Base-by-base conservation (phyloP, 2,329 filamentous ascomycete species). In the Penicillium olsonii region DNA sequence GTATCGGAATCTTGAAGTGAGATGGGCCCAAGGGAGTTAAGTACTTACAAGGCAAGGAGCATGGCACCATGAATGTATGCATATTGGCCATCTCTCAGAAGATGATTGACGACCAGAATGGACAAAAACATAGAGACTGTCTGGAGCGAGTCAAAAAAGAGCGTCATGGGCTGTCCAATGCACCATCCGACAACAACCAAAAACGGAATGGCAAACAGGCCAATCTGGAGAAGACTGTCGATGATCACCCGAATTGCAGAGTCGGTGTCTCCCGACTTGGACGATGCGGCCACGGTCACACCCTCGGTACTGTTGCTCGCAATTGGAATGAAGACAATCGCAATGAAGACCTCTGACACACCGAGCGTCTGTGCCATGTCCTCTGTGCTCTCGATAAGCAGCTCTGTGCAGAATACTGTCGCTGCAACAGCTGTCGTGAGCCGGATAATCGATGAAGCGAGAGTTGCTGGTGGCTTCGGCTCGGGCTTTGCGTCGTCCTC, bases 21-120 rank as follows among this genome's bases (percentile, higher is more conserved):
- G n/a, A n/a, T n/a, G n/a, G n/a, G n/a, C n/a, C n/a, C n/a, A n/a
- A n/a, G n/a, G n/a, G n/a, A n/a, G n/a, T n/a, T n/a, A n/a, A n/a
- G n/a, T n/a, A 68, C 68, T 56, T 62, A 73, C 72, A 74, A 69
- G 45, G 72, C 71, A 41, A 75, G 44, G 33, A 82, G 73, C 85
- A 90, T 88, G 38, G 84, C 84, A 27, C 87, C 87, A 66, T 90
- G 87, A 20, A 90, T 79, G 61, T 90, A 90, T 68, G 90, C 90
- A 33, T 83, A 87, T 68, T 85, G 87, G 60, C 87, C 87, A 60
- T 90, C 87, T 61, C 87, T 83, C 27, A 89, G 82, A 1, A 85
- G 66, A 84, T 88, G 33, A 20, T 65, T 86, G 19, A 87, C 85
- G 24, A 88, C 83, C 19, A 88, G 71, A 6, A 87, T 84, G 12